A percentile compares a stretch with the other conserved stretches of the same genome.
These are phyloP conservation scores for Metarhizium robertsii DNA, from an alignment of 2,329 filamentous ascomycete genomes.

Conservation along the genomic window DNA sequence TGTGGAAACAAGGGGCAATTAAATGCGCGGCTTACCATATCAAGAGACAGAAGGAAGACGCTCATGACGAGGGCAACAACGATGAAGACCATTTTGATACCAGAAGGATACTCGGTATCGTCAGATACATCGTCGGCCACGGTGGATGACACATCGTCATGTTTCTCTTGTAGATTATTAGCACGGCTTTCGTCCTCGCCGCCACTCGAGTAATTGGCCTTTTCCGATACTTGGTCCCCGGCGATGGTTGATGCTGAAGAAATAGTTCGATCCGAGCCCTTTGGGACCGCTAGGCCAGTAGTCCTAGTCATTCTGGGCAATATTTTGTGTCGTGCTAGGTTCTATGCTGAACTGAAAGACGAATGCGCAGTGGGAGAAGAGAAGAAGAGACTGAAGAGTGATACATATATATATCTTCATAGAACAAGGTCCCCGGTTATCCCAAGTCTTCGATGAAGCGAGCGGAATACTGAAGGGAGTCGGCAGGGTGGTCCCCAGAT, in stretches of 20 bases:
- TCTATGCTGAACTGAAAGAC: background rate
- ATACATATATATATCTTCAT: background rate
- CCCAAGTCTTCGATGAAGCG: background rate
- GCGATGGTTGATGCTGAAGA: conserved; percentile 20
- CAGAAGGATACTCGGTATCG: conserved; percentile 29
- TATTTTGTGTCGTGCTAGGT: background rate
- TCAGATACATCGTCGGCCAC: conserved; percentile 10
- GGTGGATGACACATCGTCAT: conserved; percentile 2
- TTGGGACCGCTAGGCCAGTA: conserved; percentile 14
- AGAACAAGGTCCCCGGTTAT: background rate
- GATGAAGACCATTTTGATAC: conserved; percentile 31
- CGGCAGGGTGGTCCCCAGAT: background rate
- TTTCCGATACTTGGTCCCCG: conserved; percentile 19
- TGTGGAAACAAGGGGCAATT: conserved; percentile 47
- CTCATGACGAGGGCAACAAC: conserved; percentile 36
- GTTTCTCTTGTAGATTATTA: conserved; percentile 1
- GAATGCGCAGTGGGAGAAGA: no score
- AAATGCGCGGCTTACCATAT: conserved; percentile 25
- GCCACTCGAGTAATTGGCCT: conserved; percentile 12
- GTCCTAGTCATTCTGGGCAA: background rate
- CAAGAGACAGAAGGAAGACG: conserved; percentile 4
- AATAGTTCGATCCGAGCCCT: conserved; percentile 12
- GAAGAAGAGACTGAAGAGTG: no score
- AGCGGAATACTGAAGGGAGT: background rate
- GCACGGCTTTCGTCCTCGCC: conserved; percentile 7